Percentiles rank a stretch among this genome's conserved stretches.
Conservation (phyloP, 2,329 filamentous ascomycete species). For the Lizonia empirigonia region DNA sequence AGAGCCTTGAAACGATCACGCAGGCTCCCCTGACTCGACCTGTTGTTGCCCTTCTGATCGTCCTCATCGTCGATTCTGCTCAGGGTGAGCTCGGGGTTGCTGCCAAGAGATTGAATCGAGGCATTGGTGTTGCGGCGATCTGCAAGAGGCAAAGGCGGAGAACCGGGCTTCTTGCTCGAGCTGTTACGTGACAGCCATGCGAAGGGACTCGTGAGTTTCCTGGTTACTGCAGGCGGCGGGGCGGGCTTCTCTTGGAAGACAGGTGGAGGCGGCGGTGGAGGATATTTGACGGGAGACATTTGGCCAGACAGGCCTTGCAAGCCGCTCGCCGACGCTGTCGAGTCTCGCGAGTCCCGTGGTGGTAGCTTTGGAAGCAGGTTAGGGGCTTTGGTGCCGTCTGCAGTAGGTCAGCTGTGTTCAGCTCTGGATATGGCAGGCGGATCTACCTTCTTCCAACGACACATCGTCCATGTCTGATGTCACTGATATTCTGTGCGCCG, state of each 20-base stretch:
- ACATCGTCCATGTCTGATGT: slow-evolving; percentile 67
- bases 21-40: slow-evolving; percentile 50
- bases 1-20: slow-evolving; percentile 55
- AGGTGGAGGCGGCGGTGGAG: slow-evolving; percentile 45
- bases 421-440: slow-evolving; percentile 19
- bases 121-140: slow-evolving; percentile 75
- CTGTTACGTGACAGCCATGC: slow-evolving; percentile 45
- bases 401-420: slow-evolving; percentile 22
- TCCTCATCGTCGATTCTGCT: slow-evolving; percentile 71
- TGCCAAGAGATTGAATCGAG: slow-evolving; percentile 77
- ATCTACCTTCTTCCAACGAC: slow-evolving; percentile 65
- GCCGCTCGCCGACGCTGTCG: slow-evolving; percentile 46
- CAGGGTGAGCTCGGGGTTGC: slow-evolving; percentile 80
- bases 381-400: slow-evolving; percentile 37
- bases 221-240: slow-evolving; percentile 45
- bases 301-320: slow-evolving; percentile 74
- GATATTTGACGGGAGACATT: slow-evolving; percentile 67
- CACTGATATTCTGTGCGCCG: slow-evolving; percentile 60
- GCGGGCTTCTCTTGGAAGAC: slow-evolving; percentile 35
- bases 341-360: slow-evolving; percentile 53
- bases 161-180: slow-evolving; percentile 65
- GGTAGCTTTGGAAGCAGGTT: slow-evolving; percentile 59
- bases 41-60: slow-evolving; percentile 35
- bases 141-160: slow-evolving; percentile 60
- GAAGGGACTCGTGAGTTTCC: slow-evolving; percentile 74